Percentiles rank a stretch among this genome's conserved stretches.
Conservation (phyloP, 2,329 filamentous ascomycete genomes). For the Cladosporium velox region DNA sequence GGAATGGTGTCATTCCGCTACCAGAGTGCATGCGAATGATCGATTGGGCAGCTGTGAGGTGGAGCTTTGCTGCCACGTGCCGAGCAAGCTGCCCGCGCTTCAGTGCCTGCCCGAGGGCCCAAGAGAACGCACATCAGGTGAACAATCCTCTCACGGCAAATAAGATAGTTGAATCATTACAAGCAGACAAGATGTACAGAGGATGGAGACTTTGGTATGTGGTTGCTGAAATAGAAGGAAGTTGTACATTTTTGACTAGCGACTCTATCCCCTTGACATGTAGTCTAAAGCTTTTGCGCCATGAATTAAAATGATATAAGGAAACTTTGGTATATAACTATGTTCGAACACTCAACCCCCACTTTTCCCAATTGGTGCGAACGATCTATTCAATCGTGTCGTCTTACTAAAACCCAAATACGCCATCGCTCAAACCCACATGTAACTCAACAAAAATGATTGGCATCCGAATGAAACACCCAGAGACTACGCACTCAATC, state of each 20-base stretch:
- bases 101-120: neutral
- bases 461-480: neutral
- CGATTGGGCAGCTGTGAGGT: neutral
- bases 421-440: neutral
- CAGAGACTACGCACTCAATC: neutral
- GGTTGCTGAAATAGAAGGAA: neutral
- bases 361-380: neutral
- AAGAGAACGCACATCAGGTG: too few relatives aligned
- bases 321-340: conserved; percentile 7
- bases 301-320: neutral
- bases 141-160: neutral
- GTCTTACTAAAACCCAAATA: neutral
- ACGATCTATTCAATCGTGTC: neutral
- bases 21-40: neutral
- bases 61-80: conserved; percentile 3
- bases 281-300: neutral
- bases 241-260: neutral
- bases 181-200: neutral
- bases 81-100: neutral
- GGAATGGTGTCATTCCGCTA: neutral
- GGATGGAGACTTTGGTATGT: neutral
- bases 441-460: neutral
- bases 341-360: neutral
- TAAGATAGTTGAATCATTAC: neutral
- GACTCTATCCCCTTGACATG: neutral